Evolutionary conservation across 305 asterid genomes (phyloP).

Genomic region (Fraxinus dipetala): DNA sequence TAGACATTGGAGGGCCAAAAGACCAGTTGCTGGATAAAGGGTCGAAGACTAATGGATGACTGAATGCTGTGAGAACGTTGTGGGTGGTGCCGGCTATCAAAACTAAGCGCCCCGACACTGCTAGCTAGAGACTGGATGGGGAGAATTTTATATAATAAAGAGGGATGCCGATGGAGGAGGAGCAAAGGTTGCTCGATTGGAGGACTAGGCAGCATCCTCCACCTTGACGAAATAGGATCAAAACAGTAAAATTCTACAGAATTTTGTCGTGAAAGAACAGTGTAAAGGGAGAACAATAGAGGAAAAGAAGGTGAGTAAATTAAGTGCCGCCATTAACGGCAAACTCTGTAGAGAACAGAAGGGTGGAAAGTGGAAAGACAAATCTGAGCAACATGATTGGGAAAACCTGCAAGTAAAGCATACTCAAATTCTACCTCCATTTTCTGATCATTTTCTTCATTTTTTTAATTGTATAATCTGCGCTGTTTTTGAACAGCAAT

Average conservation of each 20-base stretch:
- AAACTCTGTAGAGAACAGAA: slow-evolving; percentile 45
- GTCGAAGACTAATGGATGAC: slow-evolving; percentile 51
- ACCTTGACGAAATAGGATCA: slow-evolving; percentile 56
- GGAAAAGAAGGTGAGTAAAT: slow-evolving; percentile 59
- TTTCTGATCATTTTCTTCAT: not conserved
- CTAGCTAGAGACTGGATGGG: slow-evolving; percentile 54
- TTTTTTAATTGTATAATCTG: slow-evolving; percentile 11
- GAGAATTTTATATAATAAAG: slow-evolving; percentile 50
- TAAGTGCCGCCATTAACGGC: slow-evolving; percentile 54
- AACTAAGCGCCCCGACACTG: slow-evolving; percentile 34
- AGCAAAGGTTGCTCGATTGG: slow-evolving; percentile 37
- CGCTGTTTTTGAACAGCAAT: slow-evolving; percentile 11
- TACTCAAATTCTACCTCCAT: slow-evolving; percentile 4
- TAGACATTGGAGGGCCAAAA: slow-evolving; percentile 44
- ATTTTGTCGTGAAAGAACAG: slow-evolving; percentile 34
- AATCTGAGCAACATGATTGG: slow-evolving; percentile 57
- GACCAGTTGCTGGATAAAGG: slow-evolving; percentile 49
- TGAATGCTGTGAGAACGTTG: slow-evolving; percentile 50
- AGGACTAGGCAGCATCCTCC: slow-evolving; percentile 53
- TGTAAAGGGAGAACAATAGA: slow-evolving; percentile 49
- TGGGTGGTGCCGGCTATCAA: slow-evolving; percentile 51
- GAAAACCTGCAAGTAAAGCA: slow-evolving; percentile 59
- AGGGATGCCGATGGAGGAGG: slow-evolving; percentile 51
- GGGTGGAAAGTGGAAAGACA: slow-evolving; percentile 51
- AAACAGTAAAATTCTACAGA: slow-evolving; percentile 44